These are phyloP conservation scores for Rhododendron kiyosumense DNA, from an alignment of 148 eudicot species.

Conservation along the genomic window DNA sequence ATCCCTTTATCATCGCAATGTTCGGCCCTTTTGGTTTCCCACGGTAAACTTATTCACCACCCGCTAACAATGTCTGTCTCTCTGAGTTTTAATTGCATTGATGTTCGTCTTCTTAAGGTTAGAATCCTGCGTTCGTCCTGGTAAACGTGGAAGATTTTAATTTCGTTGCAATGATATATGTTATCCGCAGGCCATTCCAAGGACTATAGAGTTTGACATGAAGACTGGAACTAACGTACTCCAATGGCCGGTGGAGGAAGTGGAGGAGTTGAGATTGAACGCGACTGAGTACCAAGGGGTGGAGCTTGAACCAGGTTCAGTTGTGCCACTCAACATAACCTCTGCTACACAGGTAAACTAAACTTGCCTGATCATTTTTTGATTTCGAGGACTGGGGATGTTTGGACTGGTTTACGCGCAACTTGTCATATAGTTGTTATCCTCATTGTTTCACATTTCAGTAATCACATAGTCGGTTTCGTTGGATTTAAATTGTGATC, in stretches of 20 bases:
- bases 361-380: too few relatives aligned
- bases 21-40: too few relatives aligned
- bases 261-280: conserved; percentile 53
- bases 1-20: too few relatives aligned
- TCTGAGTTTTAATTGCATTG: background rate
- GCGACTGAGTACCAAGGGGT: conserved; percentile 25
- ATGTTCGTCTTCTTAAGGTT: background rate
- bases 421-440: background rate
- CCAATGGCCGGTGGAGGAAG: conserved; percentile 82
- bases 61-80: too few relatives aligned
- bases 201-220: conserved; percentile 58
- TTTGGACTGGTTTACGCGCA: background rate
- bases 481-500: background rate
- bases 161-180: background rate
- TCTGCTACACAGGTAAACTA: conserved; percentile 60
- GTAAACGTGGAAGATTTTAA: background rate
- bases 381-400: background rate
- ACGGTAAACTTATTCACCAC: too few relatives aligned
- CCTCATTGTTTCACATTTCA: too few relatives aligned
- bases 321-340: conserved; percentile 47
- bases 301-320: conserved; percentile 56
- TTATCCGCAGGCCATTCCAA: conserved; percentile 53
- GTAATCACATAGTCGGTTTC: too few relatives aligned
- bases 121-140: background rate
- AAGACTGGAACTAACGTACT: conserved; percentile 68